Evolutionary conservation across 805 yeast genomes (phyloP).

Genomic region (Teunomyces cretensis): DNA sequence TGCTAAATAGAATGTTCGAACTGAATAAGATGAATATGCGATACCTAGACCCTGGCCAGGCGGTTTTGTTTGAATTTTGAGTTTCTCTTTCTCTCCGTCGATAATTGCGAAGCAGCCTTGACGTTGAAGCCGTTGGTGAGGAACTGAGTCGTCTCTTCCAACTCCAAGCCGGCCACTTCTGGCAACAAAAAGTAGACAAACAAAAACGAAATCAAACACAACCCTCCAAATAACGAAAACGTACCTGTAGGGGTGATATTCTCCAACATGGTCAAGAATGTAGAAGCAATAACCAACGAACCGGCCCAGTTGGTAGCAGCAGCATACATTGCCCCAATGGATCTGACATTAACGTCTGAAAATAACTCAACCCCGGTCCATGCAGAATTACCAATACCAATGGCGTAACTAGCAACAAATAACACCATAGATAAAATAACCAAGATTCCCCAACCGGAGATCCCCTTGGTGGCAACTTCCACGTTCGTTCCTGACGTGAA

Average conservation of each 20-base stretch:
- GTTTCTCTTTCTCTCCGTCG: conserved; percentile 32
- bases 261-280: conserved; percentile 91
- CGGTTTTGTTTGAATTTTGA: conserved; percentile 5
- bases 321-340: conserved; percentile 86
- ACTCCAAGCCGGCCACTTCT: conserved; percentile 83
- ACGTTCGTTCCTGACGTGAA: conserved; percentile 51
- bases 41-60: neutral
- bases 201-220: conserved; percentile 68
- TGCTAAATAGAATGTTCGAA: neutral
- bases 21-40: neutral
- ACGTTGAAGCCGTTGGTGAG: conserved; percentile 86
- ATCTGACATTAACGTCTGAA: conserved; percentile 86
- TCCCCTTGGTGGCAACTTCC: conserved; percentile 39
- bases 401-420: conserved; percentile 86
- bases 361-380: conserved; percentile 98
- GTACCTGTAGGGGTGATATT: conserved; percentile 95
- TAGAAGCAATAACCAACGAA: conserved; percentile 83
- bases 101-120: conserved; percentile 43
- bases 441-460: conserved; percentile 84
- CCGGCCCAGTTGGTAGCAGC: conserved; percentile 97
- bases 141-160: conserved; percentile 86
- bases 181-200: conserved; percentile 86
- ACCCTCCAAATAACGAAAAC: conserved; percentile 83
- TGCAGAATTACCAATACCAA: conserved; percentile 96
- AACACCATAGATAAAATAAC: conserved; percentile 82